These are phyloP conservation scores for Pseudevernia furfuracea DNA, from an alignment of 495 filamentous ascomycete genomes.

Conservation along the genomic window DNA sequence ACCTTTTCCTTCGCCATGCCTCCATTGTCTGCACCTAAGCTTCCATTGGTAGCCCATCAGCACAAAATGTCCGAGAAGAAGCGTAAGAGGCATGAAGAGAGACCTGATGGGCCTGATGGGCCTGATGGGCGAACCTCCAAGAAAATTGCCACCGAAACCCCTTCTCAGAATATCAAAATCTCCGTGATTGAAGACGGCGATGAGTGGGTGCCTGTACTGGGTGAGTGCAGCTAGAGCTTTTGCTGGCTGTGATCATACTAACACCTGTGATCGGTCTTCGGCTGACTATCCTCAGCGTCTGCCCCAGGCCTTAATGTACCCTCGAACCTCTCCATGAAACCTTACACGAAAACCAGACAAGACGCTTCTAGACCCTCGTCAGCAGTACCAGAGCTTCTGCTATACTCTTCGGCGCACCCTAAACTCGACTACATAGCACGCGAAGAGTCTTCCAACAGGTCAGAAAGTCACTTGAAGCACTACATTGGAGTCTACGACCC, in stretches of 20 bases:
- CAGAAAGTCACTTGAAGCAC: slow-evolving; percentile 65
- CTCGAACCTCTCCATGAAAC: slow-evolving; percentile 48
- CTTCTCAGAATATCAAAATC: slow-evolving; percentile 44
- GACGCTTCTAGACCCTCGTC: slow-evolving; percentile 30
- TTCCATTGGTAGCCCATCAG: not conserved
- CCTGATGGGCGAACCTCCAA: slow-evolving; percentile 50
- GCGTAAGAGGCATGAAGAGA: slow-evolving; percentile 58
- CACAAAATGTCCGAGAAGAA: slow-evolving; percentile 52
- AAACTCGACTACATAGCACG: slow-evolving; percentile 74
- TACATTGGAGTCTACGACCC: slow-evolving; percentile 85
- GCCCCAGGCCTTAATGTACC: slow-evolving; percentile 59
- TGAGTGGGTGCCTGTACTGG: slow-evolving; percentile 57
- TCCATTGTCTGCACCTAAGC: not conserved
- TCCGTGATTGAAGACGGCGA: slow-evolving; percentile 51
- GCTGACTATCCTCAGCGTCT: slow-evolving; percentile 42
- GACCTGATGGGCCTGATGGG: slow-evolving; percentile 38
- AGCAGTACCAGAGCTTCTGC: slow-evolving; percentile 57
- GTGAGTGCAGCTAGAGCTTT: slow-evolving; percentile 34
- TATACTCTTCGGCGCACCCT: slow-evolving; percentile 67
- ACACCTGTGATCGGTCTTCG: not conserved
- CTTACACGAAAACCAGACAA: slow-evolving; percentile 52
- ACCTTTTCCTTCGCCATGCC: not conserved
- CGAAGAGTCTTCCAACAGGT: slow-evolving; percentile 56
- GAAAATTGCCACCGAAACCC: slow-evolving; percentile 44
- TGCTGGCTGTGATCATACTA: not conserved